Evolutionary conservation across 1,284 basidiomycete species (phyloP).

Genomic region (Ustilago tritici): DNA sequence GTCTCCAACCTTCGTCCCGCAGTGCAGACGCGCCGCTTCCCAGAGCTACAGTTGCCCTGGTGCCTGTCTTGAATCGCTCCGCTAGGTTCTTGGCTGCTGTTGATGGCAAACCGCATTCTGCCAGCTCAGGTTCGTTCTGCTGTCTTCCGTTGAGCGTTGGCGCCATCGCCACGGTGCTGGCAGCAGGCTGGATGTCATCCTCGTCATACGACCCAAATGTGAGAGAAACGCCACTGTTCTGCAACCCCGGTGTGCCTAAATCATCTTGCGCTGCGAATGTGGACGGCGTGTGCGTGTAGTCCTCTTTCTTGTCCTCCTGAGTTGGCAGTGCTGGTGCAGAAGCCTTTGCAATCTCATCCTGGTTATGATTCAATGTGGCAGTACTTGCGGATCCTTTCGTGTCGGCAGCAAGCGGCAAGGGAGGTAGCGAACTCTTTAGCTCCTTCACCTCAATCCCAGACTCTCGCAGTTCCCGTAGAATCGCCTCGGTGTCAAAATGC

Average conservation of each 20-base stretch:
- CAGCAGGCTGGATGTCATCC: constrained; percentile 34
- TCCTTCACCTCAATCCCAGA: constrained; percentile 63
- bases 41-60: background rate
- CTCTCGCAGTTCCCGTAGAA: constrained; percentile 60
- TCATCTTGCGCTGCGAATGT: background rate
- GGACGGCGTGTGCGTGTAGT: background rate
- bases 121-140: background rate
- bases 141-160: background rate
- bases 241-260: background rate
- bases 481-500: constrained; percentile 61
- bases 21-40: constrained; percentile 4
- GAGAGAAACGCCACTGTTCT: constrained; percentile 44
- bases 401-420: constrained; percentile 42
- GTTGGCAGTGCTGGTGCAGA: background rate
- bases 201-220: constrained; percentile 56
- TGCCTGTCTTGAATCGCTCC: constrained; percentile 26
- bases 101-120: constrained; percentile 26
- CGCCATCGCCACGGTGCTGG: background rate
- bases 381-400: background rate
- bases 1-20: constrained; percentile 18
- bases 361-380: background rate
- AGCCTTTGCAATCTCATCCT: background rate
- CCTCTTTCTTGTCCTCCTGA: background rate
- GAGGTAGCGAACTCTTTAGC: constrained; percentile 60
- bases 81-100: constrained; percentile 36